phyloP scores from a whole-genome alignment of 352 stramenopile genomes.

The Halophytophthora batemanensis region DNA sequence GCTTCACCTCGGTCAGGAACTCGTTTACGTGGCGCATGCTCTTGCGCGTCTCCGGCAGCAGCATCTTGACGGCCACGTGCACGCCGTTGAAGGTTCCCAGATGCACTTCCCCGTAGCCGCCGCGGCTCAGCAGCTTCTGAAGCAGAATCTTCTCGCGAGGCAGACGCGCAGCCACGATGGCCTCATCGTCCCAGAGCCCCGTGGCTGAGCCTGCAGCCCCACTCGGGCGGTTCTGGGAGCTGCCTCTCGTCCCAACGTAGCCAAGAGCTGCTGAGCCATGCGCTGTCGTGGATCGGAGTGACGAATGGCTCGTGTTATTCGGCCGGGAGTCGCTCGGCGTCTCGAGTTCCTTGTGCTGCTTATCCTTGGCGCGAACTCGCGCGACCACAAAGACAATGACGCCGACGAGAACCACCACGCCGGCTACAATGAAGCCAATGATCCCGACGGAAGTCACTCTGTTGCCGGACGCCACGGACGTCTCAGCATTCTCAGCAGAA shows the following conservation, averaged over 20 bases:
- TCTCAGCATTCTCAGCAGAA: background rate
- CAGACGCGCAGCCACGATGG: constrained; percentile 29
- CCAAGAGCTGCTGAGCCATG: background rate
- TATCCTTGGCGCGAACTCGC: constrained; percentile 1
- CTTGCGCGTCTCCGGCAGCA: constrained; percentile 25
- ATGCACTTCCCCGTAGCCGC: constrained; percentile 34
- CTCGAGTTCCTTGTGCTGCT: constrained; percentile 1
- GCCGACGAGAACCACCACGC: constrained; percentile 3
- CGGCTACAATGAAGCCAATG: constrained; percentile 4
- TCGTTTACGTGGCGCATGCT: constrained; percentile 30
- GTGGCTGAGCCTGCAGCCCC: constrained; percentile 11
- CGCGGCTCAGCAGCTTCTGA: constrained; percentile 20
- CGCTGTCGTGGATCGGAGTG: constrained; percentile 8
- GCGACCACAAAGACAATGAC: constrained; percentile 1
- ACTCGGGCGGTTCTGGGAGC: constrained; percentile 5
- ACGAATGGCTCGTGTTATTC: constrained; percentile 1
- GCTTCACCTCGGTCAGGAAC: constrained; percentile 57
- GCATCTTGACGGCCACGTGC: constrained; percentile 30
- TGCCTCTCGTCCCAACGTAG: constrained; percentile 1
- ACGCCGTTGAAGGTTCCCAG: constrained; percentile 24
- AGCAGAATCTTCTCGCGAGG: constrained; percentile 34
- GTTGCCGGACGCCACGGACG: background rate
- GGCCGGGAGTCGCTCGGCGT: constrained; percentile 7
- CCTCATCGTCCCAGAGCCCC: constrained; percentile 27
- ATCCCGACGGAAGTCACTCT: constrained; percentile 6